Base-by-base conservation (phyloP, 1,139 yeast species). In the Debaryomycetaceae sp. region DNA sequence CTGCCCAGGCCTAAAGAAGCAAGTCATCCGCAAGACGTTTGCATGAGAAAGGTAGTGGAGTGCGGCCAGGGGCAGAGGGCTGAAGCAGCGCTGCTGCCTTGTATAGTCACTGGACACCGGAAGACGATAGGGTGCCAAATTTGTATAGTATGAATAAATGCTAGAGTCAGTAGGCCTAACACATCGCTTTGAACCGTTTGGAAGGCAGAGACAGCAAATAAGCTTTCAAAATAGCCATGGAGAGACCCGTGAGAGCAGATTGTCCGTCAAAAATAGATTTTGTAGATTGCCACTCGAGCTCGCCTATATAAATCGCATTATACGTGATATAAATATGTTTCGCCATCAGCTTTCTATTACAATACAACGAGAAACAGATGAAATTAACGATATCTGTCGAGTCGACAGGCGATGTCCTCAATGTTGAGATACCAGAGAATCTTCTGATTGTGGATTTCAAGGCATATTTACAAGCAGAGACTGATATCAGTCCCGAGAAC, bases 381-480 rank as follows among this genome's bases (percentile, higher is more conserved):
- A 68, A 65, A 47, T 48, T 74, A 14, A 70, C 73, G 3, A 60
- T 74, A 6, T 63, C 73, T 4, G 56, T 63, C 42, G 73, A 69
- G 45, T 44, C 50, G 7, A 55, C 56, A 17, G 68, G 63, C 34
- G 62, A 57, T 37, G 58, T 70, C 23, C 52, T 71, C 17, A 49
- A 78, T 1, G 75, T 81, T 1, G 90, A 84, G 44, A 74, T 84
- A 3, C 80, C 90, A 2, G 78, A 70, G 1, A 84, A 84, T 17
- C 77, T 90, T 70, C 60, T 80, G 0, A 61, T 89, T 6, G 75
- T 63, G 11, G 97, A 90, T 60, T 77, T 91, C 55, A 75, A 80
- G 49, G 96, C 95, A 0, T 83, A 86, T 52, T 62, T 91, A 6
- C 89, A 84, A 52, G 83, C 89, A 2, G 97, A 90, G 57, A 78